Evolutionary conservation across 352 stramenopile genomes (phyloP), one percentile per base, ranked within the genome.

Genomic region (Hyaloperonospora brassicae): DNA sequence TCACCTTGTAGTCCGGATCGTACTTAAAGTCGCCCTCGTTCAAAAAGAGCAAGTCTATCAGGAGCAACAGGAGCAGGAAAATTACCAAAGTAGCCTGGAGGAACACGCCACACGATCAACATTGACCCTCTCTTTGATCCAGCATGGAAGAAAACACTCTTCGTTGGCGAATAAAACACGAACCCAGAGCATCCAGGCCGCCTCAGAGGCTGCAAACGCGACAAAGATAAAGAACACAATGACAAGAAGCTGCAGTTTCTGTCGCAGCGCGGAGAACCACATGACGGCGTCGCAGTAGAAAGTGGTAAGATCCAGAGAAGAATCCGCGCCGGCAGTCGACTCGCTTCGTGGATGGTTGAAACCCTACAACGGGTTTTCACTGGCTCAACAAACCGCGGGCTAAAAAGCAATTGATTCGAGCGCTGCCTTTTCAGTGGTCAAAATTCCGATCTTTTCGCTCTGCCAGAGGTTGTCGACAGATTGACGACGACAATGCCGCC

Each of bases 141-240:
- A 34, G 27, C 27, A 34, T 34, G 8, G 27, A 34, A 34, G 4
- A 34, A 47, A 12, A 30, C 2, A 23, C 5, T 2, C 23, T 8
- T 2, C 12, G 3, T 2, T 40, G 5, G 4, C 38, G 22, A 30
- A 48, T 55, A 54, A 4, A 27, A 21, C n/a, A 68, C 75, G n/a
- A 57, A 91, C 81, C 78, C 78, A 91, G 0, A 73, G 78, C 70
- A 91, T 91, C 81, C 81, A 91, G 35, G 79, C 75, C 23, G 79
- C 77, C 27, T 86, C 66, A 6, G 77, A 77, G 24, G 81, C 79
- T 36, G 70, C 79, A 39, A 91, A 88, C n/a, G 81, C 75, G 43
- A 91, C 60, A 50, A 91, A 87, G 59, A 71, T 83, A 62, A 89
- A 91, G 76, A 89, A 91, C 27, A 80, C 45, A 60, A 91, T 89